Evolutionary conservation across 2,329 filamentous ascomycete genomes (phyloP).

Genomic region (Colletotrichum gigasporum): DNA sequence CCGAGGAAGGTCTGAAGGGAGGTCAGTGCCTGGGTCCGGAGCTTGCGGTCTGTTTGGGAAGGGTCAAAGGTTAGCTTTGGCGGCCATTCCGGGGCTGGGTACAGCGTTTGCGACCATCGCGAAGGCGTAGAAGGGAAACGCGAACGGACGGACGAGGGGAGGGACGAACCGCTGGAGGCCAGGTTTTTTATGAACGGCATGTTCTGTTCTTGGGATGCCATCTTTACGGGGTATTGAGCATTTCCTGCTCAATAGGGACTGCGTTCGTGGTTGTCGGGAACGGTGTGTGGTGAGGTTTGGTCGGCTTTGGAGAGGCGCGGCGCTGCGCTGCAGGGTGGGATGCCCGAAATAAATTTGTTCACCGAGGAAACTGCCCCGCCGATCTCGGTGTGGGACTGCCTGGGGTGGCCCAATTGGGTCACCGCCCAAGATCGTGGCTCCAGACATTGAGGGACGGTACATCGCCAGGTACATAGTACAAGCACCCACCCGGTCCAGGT

Average conservation of each 20-base stretch:
- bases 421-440: slow-evolving; percentile 1
- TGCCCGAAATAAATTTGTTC: slow-evolving; percentile 32
- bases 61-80: not conserved
- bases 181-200: slow-evolving; percentile 85
- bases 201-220: slow-evolving; percentile 55
- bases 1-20: slow-evolving; percentile 83
- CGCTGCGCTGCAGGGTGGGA: slow-evolving; percentile 10
- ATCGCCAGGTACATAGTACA: not conserved
- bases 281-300: not conserved
- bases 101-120: not conserved
- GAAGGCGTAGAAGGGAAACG: not conserved
- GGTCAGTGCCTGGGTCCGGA: slow-evolving; percentile 78
- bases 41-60: slow-evolving; percentile 73
- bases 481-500: too few species aligned
- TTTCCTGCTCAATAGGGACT: slow-evolving; percentile 1
- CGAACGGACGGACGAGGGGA: slow-evolving; percentile 6
- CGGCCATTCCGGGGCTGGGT: not conserved
- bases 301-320: not conserved
- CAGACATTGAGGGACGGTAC: too few species aligned
- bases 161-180: slow-evolving; percentile 78
- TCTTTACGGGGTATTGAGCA: slow-evolving; percentile 34
- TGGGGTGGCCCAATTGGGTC: slow-evolving; percentile 5
- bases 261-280: not conserved
- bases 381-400: slow-evolving; percentile 16
- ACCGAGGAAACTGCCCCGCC: slow-evolving; percentile 31